Evolutionary conservation across 345 rosid genomes (phyloP), one percentile per base, ranked within the genome.

Genomic region (Camelina neglecta): DNA sequence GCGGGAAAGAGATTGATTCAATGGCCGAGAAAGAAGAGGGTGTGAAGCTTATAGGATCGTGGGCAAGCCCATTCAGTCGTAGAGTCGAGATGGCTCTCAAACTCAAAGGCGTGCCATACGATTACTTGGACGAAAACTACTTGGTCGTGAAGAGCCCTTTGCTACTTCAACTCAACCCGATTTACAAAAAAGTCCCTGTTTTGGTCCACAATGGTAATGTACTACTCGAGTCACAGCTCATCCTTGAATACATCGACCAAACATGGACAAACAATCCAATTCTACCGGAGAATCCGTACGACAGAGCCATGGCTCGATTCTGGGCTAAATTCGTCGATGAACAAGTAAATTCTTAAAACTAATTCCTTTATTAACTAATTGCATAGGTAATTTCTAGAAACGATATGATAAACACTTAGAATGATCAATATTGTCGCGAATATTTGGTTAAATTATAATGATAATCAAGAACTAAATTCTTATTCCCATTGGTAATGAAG

Each of bases 221-320:
- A 3, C 10, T 82, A 15, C 23, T n/a, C 3, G 88, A 85, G 62
- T 85, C 86, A 5, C 69, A 60, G 1, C 11, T 80, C 2, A 85
- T 82, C 39, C 75, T 84, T 15, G 81, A 84, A 9, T 84, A 84
- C 81, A 80, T 84, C 59, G 85, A 84, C 8, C 80, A 82, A n/a
- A 84, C 84, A 9, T 82, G 87, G 84, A 75, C 42, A 6, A n/a
- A 48, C 10, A 66, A 79, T 70, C 84, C 83, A 15, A 58, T 82
- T 55, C 71, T 83, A 60, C 86, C 86, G 4, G 49, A 29, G 7
- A 80, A 81, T 60, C 83, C 83, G 39, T 65, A 76, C 45, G 78
- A 71, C 13, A 73, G 76, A 73, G 83, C 88, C 60, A 26, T 47
- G 48, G 83, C 84, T 78, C 74, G 80, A 0, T 83, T 85, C 33